Conservation (phyloP, 1,284 basidiomycete genomes). For the Nidula niveotomentosa region DNA sequence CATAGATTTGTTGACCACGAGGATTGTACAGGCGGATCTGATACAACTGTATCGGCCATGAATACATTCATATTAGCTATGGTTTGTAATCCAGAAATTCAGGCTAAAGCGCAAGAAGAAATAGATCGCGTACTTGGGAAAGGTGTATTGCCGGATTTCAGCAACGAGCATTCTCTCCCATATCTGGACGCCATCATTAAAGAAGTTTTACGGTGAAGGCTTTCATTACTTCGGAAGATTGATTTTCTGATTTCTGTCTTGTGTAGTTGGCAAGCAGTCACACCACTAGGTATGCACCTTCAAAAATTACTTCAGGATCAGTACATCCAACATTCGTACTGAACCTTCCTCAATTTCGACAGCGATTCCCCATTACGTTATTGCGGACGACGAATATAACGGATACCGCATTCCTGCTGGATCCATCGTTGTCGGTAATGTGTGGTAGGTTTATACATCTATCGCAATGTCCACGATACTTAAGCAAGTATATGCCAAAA, state of each 20-base stretch:
- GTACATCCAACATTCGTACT: neutral
- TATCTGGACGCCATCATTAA: constrained; percentile 44
- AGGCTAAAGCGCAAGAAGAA: constrained; percentile 42
- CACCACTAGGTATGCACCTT: constrained; percentile 11
- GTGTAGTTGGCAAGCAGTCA: constrained; percentile 20
- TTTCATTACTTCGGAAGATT: neutral
- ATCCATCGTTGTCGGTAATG: constrained; percentile 25
- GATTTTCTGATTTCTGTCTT: neutral
- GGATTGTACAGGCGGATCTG: constrained; percentile 24
- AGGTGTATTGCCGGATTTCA: constrained; percentile 42
- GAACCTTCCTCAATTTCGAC: neutral
- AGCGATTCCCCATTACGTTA: constrained; percentile 24
- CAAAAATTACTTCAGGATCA: neutral
- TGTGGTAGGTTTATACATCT: constrained; percentile 22
- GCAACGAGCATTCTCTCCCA: constrained; percentile 39
- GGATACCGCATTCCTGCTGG: constrained; percentile 31
- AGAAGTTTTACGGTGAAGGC: constrained; percentile 28
- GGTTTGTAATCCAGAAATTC: constrained; percentile 40
- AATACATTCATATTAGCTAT: constrained; percentile 31
- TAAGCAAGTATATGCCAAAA: neutral
- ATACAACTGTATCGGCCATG: constrained; percentile 37
- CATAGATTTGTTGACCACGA: neutral
- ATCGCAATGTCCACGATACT: neutral
- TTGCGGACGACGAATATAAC: constrained; percentile 28
- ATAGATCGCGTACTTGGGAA: constrained; percentile 40